These are phyloP conservation scores for Triangularia setosa DNA, from an alignment of 2,329 filamentous ascomycete species.

Conservation along the genomic window DNA sequence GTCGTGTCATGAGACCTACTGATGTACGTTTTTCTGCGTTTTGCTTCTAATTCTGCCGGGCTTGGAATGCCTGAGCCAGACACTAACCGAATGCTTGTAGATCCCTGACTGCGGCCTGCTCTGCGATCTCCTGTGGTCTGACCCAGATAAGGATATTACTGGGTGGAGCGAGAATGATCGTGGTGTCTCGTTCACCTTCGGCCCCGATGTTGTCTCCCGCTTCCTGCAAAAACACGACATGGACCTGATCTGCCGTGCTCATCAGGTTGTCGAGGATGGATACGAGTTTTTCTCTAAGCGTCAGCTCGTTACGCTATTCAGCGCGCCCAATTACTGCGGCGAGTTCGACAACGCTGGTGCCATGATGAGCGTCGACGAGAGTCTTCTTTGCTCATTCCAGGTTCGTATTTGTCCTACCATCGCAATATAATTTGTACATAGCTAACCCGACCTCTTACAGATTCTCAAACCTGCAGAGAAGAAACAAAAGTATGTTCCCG, in stretches of 20 bases:
- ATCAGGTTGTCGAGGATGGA: conserved; percentile 97
- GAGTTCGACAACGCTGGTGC: conserved; percentile 99
- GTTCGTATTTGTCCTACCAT: conserved; percentile 42
- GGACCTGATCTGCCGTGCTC: conserved; percentile 97
- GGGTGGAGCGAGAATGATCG: conserved; percentile 99
- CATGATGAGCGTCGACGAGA: conserved; percentile 99
- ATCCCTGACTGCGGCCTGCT: conserved; percentile 97
- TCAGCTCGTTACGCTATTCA: conserved; percentile 95
- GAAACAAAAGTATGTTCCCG: conserved; percentile 99
- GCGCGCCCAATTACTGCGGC: conserved; percentile 97
- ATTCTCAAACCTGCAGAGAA: conserved; percentile 99
- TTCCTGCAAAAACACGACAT: conserved; percentile 99
- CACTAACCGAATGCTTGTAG: conserved; percentile 44
- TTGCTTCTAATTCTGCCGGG: neutral
- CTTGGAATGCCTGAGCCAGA: conserved; percentile 2
- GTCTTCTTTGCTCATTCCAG: conserved; percentile 98
- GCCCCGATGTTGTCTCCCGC: conserved; percentile 91
- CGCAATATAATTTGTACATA: neutral
- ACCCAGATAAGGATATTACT: conserved; percentile 98
- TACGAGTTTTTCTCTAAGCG: conserved; percentile 99
- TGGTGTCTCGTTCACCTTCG: conserved; percentile 97
- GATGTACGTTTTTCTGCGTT: conserved; percentile 64
- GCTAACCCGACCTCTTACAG: conserved; percentile 42
- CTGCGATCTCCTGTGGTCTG: conserved; percentile 97
- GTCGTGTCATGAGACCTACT: conserved; percentile 96